Percentiles rank a stretch among this genome's conserved stretches.
Evolutionary conservation across 2,329 filamentous ascomycete species (phyloP).

Genomic region (Myriosclerotinia scirpicola): DNA sequence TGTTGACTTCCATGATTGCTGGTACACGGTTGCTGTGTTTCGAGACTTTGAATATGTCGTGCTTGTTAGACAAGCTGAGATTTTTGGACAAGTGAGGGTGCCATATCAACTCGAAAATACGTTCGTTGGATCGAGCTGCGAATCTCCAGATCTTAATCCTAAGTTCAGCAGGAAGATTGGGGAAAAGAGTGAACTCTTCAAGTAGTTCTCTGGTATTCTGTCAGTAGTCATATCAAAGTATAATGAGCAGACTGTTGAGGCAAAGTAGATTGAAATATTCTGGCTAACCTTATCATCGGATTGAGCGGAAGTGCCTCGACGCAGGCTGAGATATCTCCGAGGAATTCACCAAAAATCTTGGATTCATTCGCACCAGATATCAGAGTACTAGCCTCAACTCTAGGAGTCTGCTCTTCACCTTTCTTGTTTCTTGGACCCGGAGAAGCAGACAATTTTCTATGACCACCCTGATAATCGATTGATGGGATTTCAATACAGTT

Average conservation of each 20-base stretch:
- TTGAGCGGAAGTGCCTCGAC: neutral
- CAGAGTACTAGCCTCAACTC: no score
- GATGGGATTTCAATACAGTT: no score
- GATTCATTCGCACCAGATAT: no score
- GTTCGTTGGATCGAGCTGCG: neutral
- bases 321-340: no score
- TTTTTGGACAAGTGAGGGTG: no score
- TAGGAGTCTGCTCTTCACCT: no score
- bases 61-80: neutral
- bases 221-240: neutral
- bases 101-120: neutral
- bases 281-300: neutral
- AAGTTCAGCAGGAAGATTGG: neutral
- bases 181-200: neutral
- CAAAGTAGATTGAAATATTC: neutral
- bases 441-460: no score
- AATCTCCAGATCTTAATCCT: neutral
- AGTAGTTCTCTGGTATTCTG: neutral
- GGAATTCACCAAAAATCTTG: no score
- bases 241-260: neutral
- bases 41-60: neutral
- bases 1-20: slow-evolving; percentile 10
- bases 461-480: no score
- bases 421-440: no score
- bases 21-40: neutral